Base-by-base conservation (phyloP, 805 yeast genomes). In the Saturnispora sanitii region DNA sequence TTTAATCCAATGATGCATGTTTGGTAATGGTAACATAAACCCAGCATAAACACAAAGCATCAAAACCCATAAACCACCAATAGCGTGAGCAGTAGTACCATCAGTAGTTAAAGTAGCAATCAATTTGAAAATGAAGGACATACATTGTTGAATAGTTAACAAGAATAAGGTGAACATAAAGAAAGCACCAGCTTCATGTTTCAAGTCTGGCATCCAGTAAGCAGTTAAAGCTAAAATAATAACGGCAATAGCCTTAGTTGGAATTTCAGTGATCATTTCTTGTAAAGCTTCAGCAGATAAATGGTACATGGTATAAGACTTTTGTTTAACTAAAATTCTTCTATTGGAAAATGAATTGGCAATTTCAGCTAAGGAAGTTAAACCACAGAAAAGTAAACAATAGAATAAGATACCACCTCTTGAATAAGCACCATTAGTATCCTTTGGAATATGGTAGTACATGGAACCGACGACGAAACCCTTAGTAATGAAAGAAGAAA, bases 251-350 rank as follows among this genome's bases (percentile, higher is more conserved):
- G 71, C 61, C 50, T 76, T 75, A 21, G 71, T 63, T 20, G 82
- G 82, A 44, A 76, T 57, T 56, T 75, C 81, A 34, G 81, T 72
- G 32, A 77, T 60, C 53, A 74, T 72, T 48, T 71, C 71, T 36
- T 78, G 80, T 38, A 77, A 51, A 6, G 80, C 77, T 60, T 77
- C 82, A 30, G 80, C 81, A 26, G 82, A 69, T 30, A 75, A 70
- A 45, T 77, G 72, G 53, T 77, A 77, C 67, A 77, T 67, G 17
- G 81, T 76, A 51, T 73, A 77, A 35, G 77, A 66, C 55, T 71
- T 75, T 51, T 77, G 84, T 52, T 77, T 77, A 46, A 74, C 77
- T 37, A 77, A 67, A 49, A 77, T 75, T 15, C 76, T 73, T 65
- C 82, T 71, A 37, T 71, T 72, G 38, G 74, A 71, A 54, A 74